Evolutionary conservation across 106 monocot genomes (phyloP).

Genomic region (Vanilla planifolia): DNA sequence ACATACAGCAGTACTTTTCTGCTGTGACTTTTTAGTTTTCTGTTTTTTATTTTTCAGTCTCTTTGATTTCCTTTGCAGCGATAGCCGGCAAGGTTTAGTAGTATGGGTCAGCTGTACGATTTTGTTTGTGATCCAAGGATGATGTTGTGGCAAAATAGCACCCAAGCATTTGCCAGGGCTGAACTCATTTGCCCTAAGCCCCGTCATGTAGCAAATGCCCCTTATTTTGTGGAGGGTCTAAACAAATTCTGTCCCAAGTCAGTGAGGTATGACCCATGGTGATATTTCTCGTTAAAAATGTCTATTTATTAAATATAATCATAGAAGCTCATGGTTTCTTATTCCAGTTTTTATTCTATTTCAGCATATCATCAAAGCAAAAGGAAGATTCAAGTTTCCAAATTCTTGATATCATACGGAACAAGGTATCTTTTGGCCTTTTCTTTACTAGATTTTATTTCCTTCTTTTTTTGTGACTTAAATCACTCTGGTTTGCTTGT

Average conservation of each 20-base stretch:
- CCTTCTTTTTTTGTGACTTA: background rate
- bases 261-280: slow-evolving; percentile 1
- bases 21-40: no score
- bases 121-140: background rate
- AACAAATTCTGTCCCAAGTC: slow-evolving; percentile 1
- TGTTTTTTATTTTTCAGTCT: no score
- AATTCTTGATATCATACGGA: slow-evolving; percentile 2
- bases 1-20: no score
- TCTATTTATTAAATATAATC: background rate
- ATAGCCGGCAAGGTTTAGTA: background rate
- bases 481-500: background rate
- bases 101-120: background rate
- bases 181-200: slow-evolving; percentile 8
- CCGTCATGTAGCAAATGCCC: background rate
- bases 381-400: background rate
- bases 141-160: background rate
- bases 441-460: background rate
- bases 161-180: background rate
- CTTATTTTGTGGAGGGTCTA: background rate
- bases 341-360: background rate
- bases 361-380: slow-evolving; percentile 2
- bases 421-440: background rate
- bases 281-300: background rate
- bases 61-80: background rate
- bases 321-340: background rate